Percentiles rank a stretch among this genome's conserved stretches.
Conservation (phyloP, 1,139 yeast species). For the Saccharomyces hybrid region DNA sequence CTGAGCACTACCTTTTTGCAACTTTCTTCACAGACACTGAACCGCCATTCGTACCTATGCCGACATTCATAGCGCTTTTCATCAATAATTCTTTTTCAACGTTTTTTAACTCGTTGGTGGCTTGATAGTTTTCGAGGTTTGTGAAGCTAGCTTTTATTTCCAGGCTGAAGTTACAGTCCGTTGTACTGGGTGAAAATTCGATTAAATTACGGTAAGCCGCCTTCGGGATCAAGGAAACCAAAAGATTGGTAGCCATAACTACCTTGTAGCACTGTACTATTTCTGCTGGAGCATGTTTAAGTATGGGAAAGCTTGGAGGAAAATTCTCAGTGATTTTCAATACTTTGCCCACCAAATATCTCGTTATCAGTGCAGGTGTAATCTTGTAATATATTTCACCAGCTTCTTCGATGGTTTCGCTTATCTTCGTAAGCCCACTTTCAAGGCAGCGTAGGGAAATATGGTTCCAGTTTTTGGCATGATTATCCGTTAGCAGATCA, state of each 20-base stretch:
- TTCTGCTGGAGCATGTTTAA: conserved; percentile 19
- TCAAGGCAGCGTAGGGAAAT: conserved; percentile 19
- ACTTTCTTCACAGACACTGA: conserved; percentile 1
- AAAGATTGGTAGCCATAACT: conserved; percentile 20
- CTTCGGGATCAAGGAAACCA: conserved; percentile 27
- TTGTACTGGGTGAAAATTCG: background rate
- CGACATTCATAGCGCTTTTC: conserved; percentile 25
- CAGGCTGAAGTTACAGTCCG: background rate
- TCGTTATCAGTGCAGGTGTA: conserved; percentile 33
- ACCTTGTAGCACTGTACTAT: conserved; percentile 14
- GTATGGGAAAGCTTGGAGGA: conserved; percentile 27
- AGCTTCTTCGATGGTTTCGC: conserved; percentile 43
- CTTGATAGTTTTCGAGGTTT: conserved; percentile 7
- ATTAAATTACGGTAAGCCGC: conserved; percentile 16
- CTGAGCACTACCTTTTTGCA: conserved; percentile 15
- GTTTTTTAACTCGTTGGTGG: conserved; percentile 7
- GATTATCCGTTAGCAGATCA: conserved; percentile 22
- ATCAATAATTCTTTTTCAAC: conserved; percentile 22
- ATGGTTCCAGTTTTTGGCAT: conserved; percentile 20
- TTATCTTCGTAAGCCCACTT: conserved; percentile 32
- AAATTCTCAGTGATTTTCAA: conserved; percentile 31
- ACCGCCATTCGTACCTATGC: conserved; percentile 10
- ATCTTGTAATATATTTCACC: conserved; percentile 45
- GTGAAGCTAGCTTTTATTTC: background rate
- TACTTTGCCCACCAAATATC: conserved; percentile 35